A percentile compares a stretch with the other conserved stretches of the same genome.
phyloP scores from a whole-genome alignment of 2,329 filamentous ascomycete genomes.

The Pseudogymnoascus sp. region DNA sequence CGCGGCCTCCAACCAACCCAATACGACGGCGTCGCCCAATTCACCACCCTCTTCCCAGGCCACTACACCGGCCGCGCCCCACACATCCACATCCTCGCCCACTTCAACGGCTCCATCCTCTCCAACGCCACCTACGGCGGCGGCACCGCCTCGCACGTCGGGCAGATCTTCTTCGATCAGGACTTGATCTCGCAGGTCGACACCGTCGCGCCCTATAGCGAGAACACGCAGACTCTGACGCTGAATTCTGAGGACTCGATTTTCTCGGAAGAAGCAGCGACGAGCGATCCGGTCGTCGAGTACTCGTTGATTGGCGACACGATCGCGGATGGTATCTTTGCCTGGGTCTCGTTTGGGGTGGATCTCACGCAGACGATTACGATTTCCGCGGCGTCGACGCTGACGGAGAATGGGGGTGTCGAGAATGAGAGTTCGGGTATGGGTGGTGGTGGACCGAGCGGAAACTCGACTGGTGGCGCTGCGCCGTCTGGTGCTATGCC shows the following conservation, averaged over 20 bases:
- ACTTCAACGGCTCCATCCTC: conserved; percentile 30
- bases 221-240: conserved; percentile 40
- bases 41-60: conserved; percentile 36
- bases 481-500: background rate
- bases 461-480: background rate
- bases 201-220: conserved; percentile 37
- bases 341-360: conserved; percentile 48
- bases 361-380: background rate
- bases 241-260: conserved; percentile 42
- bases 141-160: conserved; percentile 48
- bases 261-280: conserved; percentile 40
- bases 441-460: background rate
- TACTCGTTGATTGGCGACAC: conserved; percentile 49
- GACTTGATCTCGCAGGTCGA: conserved; percentile 47
- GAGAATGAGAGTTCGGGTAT: background rate
- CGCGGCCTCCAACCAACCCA: conserved; percentile 36
- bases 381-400: background rate
- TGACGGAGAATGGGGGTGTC: background rate
- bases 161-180: conserved; percentile 59
- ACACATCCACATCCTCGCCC: conserved; percentile 43
- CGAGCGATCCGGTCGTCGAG: conserved; percentile 45
- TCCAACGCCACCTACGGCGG: conserved; percentile 40
- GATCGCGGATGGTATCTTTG: conserved; percentile 44
- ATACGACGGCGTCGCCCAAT: conserved; percentile 34
- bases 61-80: conserved; percentile 37